Conservation (phyloP, 2,329 filamentous ascomycete genomes). For the Gyromitra esculenta region DNA sequence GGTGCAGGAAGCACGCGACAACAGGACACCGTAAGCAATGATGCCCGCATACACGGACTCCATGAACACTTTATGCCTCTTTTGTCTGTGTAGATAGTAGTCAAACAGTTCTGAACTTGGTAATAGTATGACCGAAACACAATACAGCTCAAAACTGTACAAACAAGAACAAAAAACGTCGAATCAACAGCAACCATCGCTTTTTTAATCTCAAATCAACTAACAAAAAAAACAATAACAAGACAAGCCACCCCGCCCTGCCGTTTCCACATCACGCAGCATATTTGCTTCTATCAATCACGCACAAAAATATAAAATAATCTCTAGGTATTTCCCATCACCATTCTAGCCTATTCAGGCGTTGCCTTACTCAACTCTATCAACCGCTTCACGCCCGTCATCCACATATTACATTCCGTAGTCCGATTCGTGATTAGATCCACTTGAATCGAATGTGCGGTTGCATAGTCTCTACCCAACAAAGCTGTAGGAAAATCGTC, state of each 20-base stretch:
- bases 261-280: constrained; percentile 26
- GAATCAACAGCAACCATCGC: constrained; percentile 17
- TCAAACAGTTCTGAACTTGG: constrained; percentile 5
- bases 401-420: constrained; percentile 85
- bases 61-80: not conserved
- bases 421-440: constrained; percentile 80
- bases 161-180: constrained; percentile 10
- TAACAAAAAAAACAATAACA: constrained; percentile 27
- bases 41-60: not conserved
- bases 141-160: constrained; percentile 13
- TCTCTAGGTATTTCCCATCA: constrained; percentile 28
- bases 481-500: constrained; percentile 65
- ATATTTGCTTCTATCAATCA: constrained; percentile 39
- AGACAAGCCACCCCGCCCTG: constrained; percentile 23
- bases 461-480: constrained; percentile 74
- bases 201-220: constrained; percentile 32
- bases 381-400: constrained; percentile 82
- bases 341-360: constrained; percentile 62
- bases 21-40: constrained; percentile 23
- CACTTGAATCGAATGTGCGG: constrained; percentile 74
- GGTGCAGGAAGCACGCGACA: constrained; percentile 43
- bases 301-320: constrained; percentile 35
- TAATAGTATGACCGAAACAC: not conserved
- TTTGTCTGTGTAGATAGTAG: constrained; percentile 15
- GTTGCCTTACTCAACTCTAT: constrained; percentile 83